phyloP scores from a whole-genome alignment of 2,329 filamentous ascomycete genomes.

The Apiospora marii region DNA sequence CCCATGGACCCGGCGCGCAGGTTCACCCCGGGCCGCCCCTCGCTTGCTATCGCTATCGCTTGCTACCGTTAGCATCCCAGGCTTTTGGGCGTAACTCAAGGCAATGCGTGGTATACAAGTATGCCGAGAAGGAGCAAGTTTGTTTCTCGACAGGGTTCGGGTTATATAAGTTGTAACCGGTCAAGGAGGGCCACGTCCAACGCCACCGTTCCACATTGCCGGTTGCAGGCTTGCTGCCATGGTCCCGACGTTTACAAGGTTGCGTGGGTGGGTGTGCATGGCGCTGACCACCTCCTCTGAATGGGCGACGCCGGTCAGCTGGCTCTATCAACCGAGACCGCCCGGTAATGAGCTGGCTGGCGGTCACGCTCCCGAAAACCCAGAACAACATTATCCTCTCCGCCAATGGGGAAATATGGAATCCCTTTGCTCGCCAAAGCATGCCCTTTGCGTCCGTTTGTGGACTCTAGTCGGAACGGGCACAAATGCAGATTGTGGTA shows the following conservation, averaged over 20 bases:
- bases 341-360: constrained; percentile 7
- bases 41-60: neutral
- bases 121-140: neutral
- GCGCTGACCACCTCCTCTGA: constrained; percentile 4
- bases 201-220: neutral
- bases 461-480: too few species aligned
- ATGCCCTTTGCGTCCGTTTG: too few species aligned
- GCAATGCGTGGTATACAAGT: neutral
- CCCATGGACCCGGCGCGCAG: neutral
- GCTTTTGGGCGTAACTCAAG: neutral
- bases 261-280: neutral
- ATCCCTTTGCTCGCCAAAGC: too few species aligned
- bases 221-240: neutral
- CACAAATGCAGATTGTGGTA: too few species aligned
- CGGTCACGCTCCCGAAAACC: neutral
- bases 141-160: neutral
- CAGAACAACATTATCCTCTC: neutral
- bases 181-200: neutral
- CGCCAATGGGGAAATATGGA: too few species aligned
- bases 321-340: neutral
- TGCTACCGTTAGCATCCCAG: neutral
- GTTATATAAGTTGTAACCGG: constrained; percentile 10
- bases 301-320: neutral
- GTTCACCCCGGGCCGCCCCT: neutral
- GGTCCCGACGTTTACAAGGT: neutral